Percentiles rank a stretch among this genome's conserved stretches.
Evolutionary conservation across 2,329 filamentous ascomycete genomes (phyloP).

Genomic region (Curvularia sp.): DNA sequence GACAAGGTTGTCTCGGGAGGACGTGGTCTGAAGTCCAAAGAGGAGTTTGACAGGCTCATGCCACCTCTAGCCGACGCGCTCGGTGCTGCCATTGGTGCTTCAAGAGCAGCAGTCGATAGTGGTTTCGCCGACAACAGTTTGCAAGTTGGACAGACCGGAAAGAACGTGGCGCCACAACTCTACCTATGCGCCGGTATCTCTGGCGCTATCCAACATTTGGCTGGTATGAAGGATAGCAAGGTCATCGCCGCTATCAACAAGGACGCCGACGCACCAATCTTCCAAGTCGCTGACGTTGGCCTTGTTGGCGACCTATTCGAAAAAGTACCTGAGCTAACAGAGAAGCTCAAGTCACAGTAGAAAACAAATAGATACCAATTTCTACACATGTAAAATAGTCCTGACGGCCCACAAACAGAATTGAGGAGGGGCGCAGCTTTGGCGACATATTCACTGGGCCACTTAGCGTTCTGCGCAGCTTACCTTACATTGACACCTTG

Average conservation of each 20-base stretch:
- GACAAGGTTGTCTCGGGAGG: slow-evolving; percentile 90
- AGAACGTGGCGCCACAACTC: slow-evolving; percentile 95
- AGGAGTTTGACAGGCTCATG: slow-evolving; percentile 94
- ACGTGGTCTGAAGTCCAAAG: slow-evolving; percentile 94
- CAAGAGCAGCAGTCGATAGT: slow-evolving; percentile 92
- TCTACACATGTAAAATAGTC: neutral
- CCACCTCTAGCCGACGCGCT: slow-evolving; percentile 89
- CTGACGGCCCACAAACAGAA: neutral
- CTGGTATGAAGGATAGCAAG: slow-evolving; percentile 99
- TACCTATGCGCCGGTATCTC: slow-evolving; percentile 97
- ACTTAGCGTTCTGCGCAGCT: neutral
- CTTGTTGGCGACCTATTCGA: slow-evolving; percentile 95
- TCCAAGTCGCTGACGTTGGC: slow-evolving; percentile 96
- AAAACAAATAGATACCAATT: slow-evolving; percentile 6
- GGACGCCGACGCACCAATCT: slow-evolving; percentile 94
- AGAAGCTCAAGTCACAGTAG: slow-evolving; percentile 76
- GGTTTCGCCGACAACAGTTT: slow-evolving; percentile 98
- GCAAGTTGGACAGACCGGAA: slow-evolving; percentile 97
- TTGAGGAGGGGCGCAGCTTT: neutral
- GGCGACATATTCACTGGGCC: neutral
- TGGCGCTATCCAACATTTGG: slow-evolving; percentile 96
- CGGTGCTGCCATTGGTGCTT: slow-evolving; percentile 94
- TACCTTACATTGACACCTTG: neutral
- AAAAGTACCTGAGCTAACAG: slow-evolving; percentile 92
- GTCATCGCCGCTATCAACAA: slow-evolving; percentile 99